A percentile compares a stretch with the other conserved stretches of the same genome.
These are phyloP conservation scores for Dryas drummondii DNA, from an alignment of 306 rosid species.

Conservation along the genomic window DNA sequence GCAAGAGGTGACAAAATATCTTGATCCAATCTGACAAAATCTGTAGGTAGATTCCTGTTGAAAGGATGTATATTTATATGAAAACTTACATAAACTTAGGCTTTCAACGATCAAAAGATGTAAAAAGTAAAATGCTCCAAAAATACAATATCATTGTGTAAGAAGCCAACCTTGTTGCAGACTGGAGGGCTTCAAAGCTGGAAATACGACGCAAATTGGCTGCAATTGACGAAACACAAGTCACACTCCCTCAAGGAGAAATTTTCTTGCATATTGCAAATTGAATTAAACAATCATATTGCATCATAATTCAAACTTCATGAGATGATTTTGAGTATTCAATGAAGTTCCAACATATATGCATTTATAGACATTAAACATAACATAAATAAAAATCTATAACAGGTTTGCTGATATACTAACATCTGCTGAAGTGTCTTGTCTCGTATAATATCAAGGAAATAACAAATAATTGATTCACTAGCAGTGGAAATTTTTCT, in stretches of 20 bases:
- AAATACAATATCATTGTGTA: conserved; percentile 11
- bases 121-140: conserved; percentile 14
- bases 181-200: conserved; percentile 88
- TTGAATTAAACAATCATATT: not conserved
- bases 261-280: conserved; percentile 7
- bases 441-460: not conserved
- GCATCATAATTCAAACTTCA: not conserved
- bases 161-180: conserved; percentile 63
- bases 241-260: conserved; percentile 4
- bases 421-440: not conserved
- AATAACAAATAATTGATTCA: too few relatives aligned
- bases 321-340: not conserved
- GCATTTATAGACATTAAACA: not conserved
- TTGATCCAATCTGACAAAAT: conserved; percentile 94
- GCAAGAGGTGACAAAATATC: conserved; percentile 97
- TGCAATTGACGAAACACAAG: conserved; percentile 39
- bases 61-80: conserved; percentile 12
- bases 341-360: not conserved
- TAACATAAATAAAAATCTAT: not conserved
- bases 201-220: conserved; percentile 72
- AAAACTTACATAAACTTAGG: conserved; percentile 18
- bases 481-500: too few relatives aligned
- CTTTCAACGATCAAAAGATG: not conserved
- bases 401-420: not conserved
- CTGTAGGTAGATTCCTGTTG: conserved; percentile 70